Evolutionary conservation across 129 eudicot species (phyloP).

Genomic region (Flaveria brownii): DNA sequence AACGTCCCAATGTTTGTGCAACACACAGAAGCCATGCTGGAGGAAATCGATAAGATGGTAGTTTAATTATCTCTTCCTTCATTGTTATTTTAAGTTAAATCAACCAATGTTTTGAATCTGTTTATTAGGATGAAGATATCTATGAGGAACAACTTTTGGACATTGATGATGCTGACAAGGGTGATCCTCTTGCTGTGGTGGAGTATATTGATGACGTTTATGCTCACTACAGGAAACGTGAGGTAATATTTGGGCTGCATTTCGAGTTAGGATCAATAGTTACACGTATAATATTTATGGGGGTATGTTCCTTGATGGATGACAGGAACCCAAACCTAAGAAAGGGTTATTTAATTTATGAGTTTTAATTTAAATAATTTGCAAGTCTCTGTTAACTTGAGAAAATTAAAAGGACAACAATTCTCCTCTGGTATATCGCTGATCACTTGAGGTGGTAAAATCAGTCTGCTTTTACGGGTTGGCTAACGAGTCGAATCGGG

Average conservation of each 20-base stretch:
- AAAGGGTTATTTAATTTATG: too few species aligned
- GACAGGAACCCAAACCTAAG: too few species aligned
- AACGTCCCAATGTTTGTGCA: constrained; percentile 81
- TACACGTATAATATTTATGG: too few species aligned
- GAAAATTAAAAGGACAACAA: too few species aligned
- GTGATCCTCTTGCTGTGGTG: constrained; percentile 56
- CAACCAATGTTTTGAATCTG: not conserved
- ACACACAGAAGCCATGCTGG: constrained; percentile 84
- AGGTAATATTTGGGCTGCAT: constrained; percentile 37
- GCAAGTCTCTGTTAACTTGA: too few species aligned
- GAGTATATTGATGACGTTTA: constrained; percentile 71
- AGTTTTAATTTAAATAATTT: too few species aligned
- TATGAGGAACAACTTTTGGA: constrained; percentile 54
- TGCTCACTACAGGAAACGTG: constrained; percentile 47
- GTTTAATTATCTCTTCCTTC: not conserved
- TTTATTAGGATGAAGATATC: constrained; percentile 64
- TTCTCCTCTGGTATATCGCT: too few species aligned
- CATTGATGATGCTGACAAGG: constrained; percentile 57
- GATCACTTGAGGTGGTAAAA: too few species aligned
- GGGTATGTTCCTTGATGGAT: too few species aligned
- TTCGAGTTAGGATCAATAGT: too few species aligned
- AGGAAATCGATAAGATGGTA: constrained; percentile 81
- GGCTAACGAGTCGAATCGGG: too few species aligned
- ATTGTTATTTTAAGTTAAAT: not conserved
- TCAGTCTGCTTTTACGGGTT: too few species aligned